phyloP scores from a whole-genome alignment of 306 rosid species.

The Quercus mongolica region DNA sequence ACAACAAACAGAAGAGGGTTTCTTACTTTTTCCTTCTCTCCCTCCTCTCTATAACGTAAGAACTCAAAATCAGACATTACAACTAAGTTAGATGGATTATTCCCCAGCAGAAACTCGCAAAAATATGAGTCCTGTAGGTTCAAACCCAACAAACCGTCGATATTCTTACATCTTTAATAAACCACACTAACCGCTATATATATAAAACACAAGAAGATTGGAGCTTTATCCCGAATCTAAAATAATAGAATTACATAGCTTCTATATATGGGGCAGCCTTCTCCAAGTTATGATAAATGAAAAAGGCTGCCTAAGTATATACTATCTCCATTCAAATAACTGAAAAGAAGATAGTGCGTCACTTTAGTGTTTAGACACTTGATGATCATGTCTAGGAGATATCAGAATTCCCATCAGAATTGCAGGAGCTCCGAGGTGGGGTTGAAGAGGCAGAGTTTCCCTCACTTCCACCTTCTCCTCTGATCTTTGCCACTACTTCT shows the following conservation, averaged over 20 bases:
- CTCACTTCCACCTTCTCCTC: neutral
- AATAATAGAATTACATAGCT: neutral
- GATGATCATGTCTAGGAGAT: conserved; percentile 3
- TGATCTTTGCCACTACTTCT: neutral
- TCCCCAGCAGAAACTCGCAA: neutral
- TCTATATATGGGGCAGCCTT: neutral
- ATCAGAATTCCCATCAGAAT: conserved; percentile 13
- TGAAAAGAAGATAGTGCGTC: neutral
- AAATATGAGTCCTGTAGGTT: neutral
- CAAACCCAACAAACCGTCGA: neutral
- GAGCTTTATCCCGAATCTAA: neutral
- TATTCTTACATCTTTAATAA: neutral
- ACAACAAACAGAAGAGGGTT: neutral
- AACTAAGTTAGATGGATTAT: neutral
- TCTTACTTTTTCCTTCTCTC: neutral
- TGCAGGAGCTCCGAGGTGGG: conserved; percentile 29
- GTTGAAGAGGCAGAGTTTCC: conserved; percentile 23
- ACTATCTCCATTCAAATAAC: neutral
- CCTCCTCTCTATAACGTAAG: neutral
- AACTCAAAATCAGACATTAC: neutral
- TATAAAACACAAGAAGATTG: neutral
- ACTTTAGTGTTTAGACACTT: neutral
- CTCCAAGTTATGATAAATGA: neutral
- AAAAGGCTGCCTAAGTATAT: neutral
- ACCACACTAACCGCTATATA: neutral